Percentiles rank a stretch among this genome's conserved stretches.
These are phyloP conservation scores for Zopfochytrium polystomum DNA, from an alignment of 371 early-diverging fungal genomes.

Conservation along the genomic window DNA sequence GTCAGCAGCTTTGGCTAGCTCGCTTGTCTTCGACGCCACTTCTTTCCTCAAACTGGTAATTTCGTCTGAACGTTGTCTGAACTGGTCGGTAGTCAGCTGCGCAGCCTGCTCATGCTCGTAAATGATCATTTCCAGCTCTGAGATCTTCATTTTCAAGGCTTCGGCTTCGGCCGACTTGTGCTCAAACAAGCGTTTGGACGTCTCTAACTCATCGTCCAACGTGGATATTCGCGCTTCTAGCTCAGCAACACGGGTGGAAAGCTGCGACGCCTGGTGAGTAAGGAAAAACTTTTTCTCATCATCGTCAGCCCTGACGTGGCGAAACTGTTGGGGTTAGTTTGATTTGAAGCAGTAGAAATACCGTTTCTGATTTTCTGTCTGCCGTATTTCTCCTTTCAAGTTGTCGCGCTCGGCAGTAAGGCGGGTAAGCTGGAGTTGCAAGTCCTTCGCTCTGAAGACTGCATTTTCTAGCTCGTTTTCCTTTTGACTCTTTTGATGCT, in stretches of 20 bases:
- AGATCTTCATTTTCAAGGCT: conserved; percentile 28
- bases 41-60: conserved; percentile 19
- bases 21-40: no score
- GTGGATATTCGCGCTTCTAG: conserved; percentile 33
- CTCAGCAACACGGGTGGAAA: conserved; percentile 28
- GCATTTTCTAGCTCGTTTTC: not conserved
- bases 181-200: conserved; percentile 45
- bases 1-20: no score
- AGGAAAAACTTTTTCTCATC: conserved; percentile 64
- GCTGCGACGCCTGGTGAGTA: conserved; percentile 36
- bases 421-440: not conserved
- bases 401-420: not conserved
- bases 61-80: conserved; percentile 16
- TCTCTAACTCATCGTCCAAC: conserved; percentile 46
- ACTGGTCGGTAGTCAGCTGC: conserved; percentile 14
- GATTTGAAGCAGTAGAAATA: not conserved
- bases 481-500: not conserved
- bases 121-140: conserved; percentile 38
- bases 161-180: conserved; percentile 41
- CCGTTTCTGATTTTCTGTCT: conserved; percentile 48
- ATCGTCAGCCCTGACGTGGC: conserved; percentile 43
- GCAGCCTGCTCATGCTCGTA: conserved; percentile 37
- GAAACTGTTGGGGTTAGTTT: no score
- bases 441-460: not conserved
- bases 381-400: conserved; percentile 2